Evolutionary conservation across 2,329 filamentous ascomycete genomes (phyloP), one percentile per base, ranked within the genome.

Genomic region (Coniochaeta sp.): DNA sequence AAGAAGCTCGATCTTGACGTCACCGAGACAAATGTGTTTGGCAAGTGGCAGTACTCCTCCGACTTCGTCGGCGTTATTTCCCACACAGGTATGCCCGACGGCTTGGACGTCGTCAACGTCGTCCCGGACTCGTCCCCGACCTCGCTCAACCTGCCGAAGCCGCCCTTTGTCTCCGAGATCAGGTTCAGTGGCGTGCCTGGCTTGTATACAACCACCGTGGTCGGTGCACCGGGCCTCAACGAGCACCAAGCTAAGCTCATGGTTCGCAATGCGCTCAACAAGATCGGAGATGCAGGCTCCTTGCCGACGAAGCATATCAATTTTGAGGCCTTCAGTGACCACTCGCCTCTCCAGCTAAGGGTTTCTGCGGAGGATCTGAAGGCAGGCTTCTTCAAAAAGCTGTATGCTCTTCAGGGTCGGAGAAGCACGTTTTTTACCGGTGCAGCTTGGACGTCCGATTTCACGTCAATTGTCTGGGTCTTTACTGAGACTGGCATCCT

Each of bases 381-480:
- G n/a, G 65, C 59, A 3, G 75, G 75, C 1, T 76, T 73, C 58
- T 70, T 76, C 50, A 63, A 72, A 50, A 60, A 73, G 9, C 63
- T 74, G 40, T 73, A 76, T 43, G 68, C 65, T 0, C 65, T 78
- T 24, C 75, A 78, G 65, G 75, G 75, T 2, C 62, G 68, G 36
- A 65, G 68, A 11, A 71, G 67, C n/a, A 79, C 75, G 1, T 78
- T 69, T 66, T 78, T 72, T 59, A 76, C 76, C 0, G 75, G 73
- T 0, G 73, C 54, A n/a, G 54, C 54, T 38, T 56, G 22, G 22
- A 9, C 47, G 5, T 28, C 47, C 17, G 44, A 58, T 14, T 38
- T 56, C 57, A 33, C 47, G 8, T 28, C 57, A n/a, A 26, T 36
- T 2, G 16, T 61, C 5, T 61, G 60, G 60, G 16, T 56, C 1